phyloP scores from a whole-genome alignment of 306 rosid genomes.

The Mimosa bimucronata region DNA sequence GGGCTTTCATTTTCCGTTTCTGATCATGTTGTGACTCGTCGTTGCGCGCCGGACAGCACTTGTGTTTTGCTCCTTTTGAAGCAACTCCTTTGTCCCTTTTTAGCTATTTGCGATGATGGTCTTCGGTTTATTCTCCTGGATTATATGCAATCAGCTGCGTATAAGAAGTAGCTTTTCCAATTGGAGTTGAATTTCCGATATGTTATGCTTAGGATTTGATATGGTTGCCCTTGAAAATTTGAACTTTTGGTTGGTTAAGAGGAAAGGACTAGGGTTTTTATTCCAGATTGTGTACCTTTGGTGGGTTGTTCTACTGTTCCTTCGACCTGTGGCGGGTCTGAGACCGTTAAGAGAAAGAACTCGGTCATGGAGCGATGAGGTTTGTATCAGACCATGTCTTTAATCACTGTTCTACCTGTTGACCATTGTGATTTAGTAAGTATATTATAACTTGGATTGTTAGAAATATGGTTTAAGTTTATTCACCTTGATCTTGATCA shows the following conservation, averaged over 20 bases:
- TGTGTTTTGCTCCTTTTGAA: slow-evolving; percentile 59
- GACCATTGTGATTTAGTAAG: slow-evolving; percentile 20
- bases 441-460: slow-evolving; percentile 11
- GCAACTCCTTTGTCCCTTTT: slow-evolving; percentile 57
- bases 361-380: slow-evolving; percentile 95
- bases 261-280: slow-evolving; percentile 47
- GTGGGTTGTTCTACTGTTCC: slow-evolving; percentile 52
- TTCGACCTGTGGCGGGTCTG: slow-evolving; percentile 62
- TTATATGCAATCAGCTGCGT: slow-evolving; percentile 43
- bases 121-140: slow-evolving; percentile 36
- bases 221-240: slow-evolving; percentile 48
- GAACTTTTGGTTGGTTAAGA: slow-evolving; percentile 43
- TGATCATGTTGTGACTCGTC: slow-evolving; percentile 49
- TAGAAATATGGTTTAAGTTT: background rate
- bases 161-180: slow-evolving; percentile 38
- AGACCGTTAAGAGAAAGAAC: slow-evolving; percentile 88
- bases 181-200: slow-evolving; percentile 52
- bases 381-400: slow-evolving; percentile 42
- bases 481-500: slow-evolving; percentile 3
- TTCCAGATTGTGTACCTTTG: slow-evolving; percentile 48
- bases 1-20: slow-evolving; percentile 72
- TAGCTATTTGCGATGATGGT: slow-evolving; percentile 53
- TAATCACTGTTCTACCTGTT: background rate
- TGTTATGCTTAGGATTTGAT: slow-evolving; percentile 41
- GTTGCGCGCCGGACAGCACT: slow-evolving; percentile 40